Conservation (phyloP, 1,284 basidiomycete species). For the Trichosporon ovoides region DNA sequence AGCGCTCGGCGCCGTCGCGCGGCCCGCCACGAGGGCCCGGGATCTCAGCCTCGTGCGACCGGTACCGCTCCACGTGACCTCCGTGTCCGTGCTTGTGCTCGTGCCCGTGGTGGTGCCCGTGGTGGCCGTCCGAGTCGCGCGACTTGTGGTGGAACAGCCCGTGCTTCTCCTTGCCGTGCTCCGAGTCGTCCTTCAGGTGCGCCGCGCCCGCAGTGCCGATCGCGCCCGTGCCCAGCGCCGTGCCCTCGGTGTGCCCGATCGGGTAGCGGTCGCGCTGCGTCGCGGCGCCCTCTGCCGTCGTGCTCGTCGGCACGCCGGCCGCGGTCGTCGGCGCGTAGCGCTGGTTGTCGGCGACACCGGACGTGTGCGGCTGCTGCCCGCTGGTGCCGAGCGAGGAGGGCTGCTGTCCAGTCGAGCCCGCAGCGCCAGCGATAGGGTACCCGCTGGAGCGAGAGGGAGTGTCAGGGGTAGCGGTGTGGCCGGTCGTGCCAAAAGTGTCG, state of each 20-base stretch:
- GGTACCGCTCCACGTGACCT: not conserved
- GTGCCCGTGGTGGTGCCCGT: no score
- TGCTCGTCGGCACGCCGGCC: no score
- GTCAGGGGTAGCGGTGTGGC: not conserved
- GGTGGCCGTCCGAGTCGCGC: not conserved
- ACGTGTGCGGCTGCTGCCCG: no score
- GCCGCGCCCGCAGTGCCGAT: not conserved
- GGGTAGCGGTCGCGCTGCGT: slow-evolving; percentile 2
- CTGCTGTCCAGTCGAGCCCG: not conserved
- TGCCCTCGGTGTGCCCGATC: not conserved
- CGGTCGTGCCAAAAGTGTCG: not conserved
- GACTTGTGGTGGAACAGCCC: not conserved
- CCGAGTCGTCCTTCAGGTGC: not conserved
- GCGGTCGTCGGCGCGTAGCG: no score
- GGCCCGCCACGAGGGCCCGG: not conserved
- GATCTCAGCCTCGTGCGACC: not conserved
- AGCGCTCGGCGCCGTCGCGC: not conserved
- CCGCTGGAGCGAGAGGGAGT: no score
- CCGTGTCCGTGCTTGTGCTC: not conserved
- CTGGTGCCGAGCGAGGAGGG: not conserved
- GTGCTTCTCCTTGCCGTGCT: not conserved
- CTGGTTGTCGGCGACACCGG: no score
- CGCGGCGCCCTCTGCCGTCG: not conserved
- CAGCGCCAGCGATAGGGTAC: not conserved
- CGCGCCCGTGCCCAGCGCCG: not conserved